A percentile compares a stretch with the other conserved stretches of the same genome.
Evolutionary conservation across 2,329 filamentous ascomycete genomes (phyloP).

Genomic region (Botrytis squamosa): DNA sequence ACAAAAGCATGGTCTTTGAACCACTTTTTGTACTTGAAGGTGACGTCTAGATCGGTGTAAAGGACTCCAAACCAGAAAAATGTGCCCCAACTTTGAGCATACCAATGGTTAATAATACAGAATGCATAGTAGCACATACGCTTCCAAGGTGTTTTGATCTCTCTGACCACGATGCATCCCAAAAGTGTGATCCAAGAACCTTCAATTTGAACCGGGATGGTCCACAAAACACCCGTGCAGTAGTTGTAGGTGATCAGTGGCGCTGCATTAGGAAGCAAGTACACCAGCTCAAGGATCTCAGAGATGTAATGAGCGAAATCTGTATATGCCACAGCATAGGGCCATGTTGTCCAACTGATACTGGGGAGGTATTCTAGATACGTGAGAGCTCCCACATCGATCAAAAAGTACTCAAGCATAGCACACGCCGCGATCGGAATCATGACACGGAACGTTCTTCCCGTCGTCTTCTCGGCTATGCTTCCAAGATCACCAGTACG

Average conservation of each 20-base stretch:
- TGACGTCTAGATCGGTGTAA: constrained; percentile 47
- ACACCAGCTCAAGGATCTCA: constrained; percentile 46
- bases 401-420: constrained; percentile 47
- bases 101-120: constrained; percentile 47
- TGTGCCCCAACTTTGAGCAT: constrained; percentile 47
- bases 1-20: constrained; percentile 39
- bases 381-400: constrained; percentile 45
- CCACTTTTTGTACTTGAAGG: constrained; percentile 45
- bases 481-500: constrained; percentile 44
- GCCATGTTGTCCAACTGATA: constrained; percentile 49
- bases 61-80: constrained; percentile 47
- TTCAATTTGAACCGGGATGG: constrained; percentile 49
- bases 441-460: constrained; percentile 47
- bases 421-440: constrained; percentile 46
- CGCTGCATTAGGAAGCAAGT: constrained; percentile 48
- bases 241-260: constrained; percentile 49
- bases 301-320: constrained; percentile 46
- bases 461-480: constrained; percentile 46
- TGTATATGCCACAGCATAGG: constrained; percentile 43
- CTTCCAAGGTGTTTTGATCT: constrained; percentile 49
- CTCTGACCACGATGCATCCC: constrained; percentile 45
- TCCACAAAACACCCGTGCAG: constrained; percentile 51
- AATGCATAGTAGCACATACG: constrained; percentile 46
- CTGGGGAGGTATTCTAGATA: constrained; percentile 47
- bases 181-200: constrained; percentile 46